Evolutionary conservation across 2,329 filamentous ascomycete species (phyloP).

Genomic region (Graphilbum fragrans): DNA sequence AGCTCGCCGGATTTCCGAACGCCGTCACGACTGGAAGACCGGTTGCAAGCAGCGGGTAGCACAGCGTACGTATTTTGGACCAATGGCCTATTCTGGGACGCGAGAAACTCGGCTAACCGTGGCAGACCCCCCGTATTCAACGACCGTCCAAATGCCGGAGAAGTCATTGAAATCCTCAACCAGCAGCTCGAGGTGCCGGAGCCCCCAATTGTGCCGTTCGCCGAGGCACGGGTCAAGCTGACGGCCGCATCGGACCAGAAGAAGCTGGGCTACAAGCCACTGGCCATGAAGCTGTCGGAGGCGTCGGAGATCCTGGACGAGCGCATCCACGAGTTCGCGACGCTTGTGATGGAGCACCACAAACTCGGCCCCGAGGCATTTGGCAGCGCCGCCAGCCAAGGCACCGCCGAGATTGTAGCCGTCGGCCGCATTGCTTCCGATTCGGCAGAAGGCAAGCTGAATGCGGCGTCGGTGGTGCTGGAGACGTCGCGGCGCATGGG

Average conservation of each 20-base stretch:
- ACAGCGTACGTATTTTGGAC: constrained; percentile 22
- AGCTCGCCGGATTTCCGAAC: constrained; percentile 33
- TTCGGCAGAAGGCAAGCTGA: constrained; percentile 73
- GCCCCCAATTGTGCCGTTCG: constrained; percentile 57
- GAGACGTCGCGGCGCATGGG: constrained; percentile 80
- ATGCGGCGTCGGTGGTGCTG: constrained; percentile 71
- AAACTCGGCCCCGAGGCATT: constrained; percentile 68
- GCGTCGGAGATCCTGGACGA: constrained; percentile 90
- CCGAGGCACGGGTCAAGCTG: constrained; percentile 70
- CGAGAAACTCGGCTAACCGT: constrained; percentile 19
- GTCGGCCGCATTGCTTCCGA: constrained; percentile 89
- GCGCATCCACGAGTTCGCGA: constrained; percentile 79
- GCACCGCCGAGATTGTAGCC: constrained; percentile 75
- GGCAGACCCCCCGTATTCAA: constrained; percentile 55
- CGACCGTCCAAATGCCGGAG: constrained; percentile 66
- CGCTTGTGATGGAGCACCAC: constrained; percentile 62
- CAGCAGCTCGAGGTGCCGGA: constrained; percentile 55
- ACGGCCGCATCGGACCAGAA: constrained; percentile 80
- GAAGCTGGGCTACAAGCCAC: constrained; percentile 82
- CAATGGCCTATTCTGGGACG: no score
- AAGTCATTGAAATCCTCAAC: constrained; percentile 76
- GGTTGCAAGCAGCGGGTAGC: constrained; percentile 24
- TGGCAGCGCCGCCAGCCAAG: constrained; percentile 75
- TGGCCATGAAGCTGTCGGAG: constrained; percentile 90
- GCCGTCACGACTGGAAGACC: constrained; percentile 25